Base-by-base conservation (phyloP, 2,329 filamentous ascomycete species). In the Pezicula neosporulosa region DNA sequence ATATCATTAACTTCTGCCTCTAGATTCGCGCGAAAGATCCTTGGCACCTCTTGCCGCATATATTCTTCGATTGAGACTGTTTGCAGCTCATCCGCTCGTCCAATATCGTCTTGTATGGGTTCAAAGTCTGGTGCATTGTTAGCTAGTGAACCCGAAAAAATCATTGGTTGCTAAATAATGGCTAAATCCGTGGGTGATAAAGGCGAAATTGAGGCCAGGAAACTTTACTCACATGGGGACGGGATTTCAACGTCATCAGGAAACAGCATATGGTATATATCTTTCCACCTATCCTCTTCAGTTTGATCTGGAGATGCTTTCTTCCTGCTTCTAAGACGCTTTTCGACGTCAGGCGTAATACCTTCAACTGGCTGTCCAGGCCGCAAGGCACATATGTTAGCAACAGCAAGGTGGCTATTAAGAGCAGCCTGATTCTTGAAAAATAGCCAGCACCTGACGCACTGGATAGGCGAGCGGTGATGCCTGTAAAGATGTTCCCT, bases 221-320 rank as follows among this genome's bases (percentile, higher is more conserved):
- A 30, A 21, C 38, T 5, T 6, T 19, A 50, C 56, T 58, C 55
- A 60, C 57, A 58, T 8, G 59, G 59, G 27, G 52, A 52, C 4
- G 52, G 56, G n/a, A 58, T 35, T n/a, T 44, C 46, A 33, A 50
- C 52, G 7, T 30, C 21, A 21, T 21, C 21, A 21, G 56, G 59
- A 28, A 61, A 60, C 9, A 61, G 24, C 4, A 58, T 5, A 36
- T 56, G 60, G 21, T 5, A 61, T 58, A 5, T 56, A 46, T 28
- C 35, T 46, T 56, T 57, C 59, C 50, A 21, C 54, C 49, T 4
- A 51, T 21, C 54, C 19, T 50, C 56, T 19, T 59, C 52, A 4
- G 43, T 55, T 27, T 57, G 52, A 18, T 49, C 35, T 15, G 37
- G 43, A 21, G 50, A 44, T 9, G 44, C 33, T 42, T 56, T 60